These are phyloP conservation scores for Fusarium liriodendri DNA, from an alignment of 2,329 filamentous ascomycete species.

Conservation along the genomic window DNA sequence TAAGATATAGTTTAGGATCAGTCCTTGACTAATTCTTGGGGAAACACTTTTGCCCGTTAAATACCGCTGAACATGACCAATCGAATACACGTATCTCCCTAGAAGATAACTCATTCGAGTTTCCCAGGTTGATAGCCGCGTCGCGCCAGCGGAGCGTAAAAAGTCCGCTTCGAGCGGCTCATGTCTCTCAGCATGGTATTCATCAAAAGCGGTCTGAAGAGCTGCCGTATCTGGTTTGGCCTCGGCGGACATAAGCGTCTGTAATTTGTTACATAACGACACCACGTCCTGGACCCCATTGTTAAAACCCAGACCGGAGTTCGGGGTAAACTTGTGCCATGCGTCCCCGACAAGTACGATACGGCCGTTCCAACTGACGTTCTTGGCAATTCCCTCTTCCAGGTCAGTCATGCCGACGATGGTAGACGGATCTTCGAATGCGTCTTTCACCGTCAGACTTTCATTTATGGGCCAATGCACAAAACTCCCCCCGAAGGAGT, in stretches of 20 bases:
- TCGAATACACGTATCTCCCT: neutral
- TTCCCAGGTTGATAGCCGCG: neutral
- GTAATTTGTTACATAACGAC: neutral
- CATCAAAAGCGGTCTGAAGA: neutral
- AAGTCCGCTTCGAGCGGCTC: neutral
- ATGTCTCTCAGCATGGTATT: neutral
- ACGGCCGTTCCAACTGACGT: conserved; percentile 42
- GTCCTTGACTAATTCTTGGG: neutral
- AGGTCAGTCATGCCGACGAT: conserved; percentile 34
- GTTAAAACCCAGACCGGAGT: conserved; percentile 45
- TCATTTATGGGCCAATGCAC: neutral
- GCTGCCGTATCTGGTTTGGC: neutral
- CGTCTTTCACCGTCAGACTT: neutral
- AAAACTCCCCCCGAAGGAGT: neutral
- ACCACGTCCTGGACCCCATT: neutral
- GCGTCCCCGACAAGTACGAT: conserved; percentile 50
- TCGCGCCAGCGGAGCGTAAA: neutral
- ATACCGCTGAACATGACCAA: neutral
- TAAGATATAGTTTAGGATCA: neutral
- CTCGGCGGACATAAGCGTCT: neutral
- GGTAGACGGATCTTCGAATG: neutral
- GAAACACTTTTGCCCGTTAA: neutral
- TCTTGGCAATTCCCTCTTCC: conserved; percentile 47
- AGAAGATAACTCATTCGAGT: neutral
- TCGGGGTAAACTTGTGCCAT: conserved; percentile 49